Evolutionary conservation across 805 yeast genomes (phyloP), one percentile per base, ranked within the genome.

Genomic region (Komagataella ulmi): DNA sequence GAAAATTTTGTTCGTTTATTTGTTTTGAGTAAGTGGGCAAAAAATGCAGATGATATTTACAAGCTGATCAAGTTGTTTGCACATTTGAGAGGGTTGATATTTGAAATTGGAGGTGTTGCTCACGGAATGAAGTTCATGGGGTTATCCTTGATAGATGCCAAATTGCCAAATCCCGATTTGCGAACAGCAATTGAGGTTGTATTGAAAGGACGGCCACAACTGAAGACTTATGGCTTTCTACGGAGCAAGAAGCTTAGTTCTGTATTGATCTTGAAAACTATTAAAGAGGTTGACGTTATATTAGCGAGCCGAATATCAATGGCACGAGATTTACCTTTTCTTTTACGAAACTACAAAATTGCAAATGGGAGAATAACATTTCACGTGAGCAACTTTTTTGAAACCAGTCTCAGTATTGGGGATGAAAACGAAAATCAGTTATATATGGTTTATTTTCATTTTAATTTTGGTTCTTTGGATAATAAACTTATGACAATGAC

Each of bases 131-230:
- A 85, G 10, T 69, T 89, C 45, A 85, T 82, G 55, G 73, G 74
- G n/a, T 69, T 85, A 21, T 79, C 83, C n/a, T 66, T 86, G 56
- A 77, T 88, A 1, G 86, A 89, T 24, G 98, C 99, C 0, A 90
- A 95, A 60, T 68, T 91, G 51, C 96, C 97, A 4, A 88, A 88
- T 64, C 93, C 96, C 0, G 99, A 93, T 65, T 65, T 93, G 18
- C 75, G 81, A 21, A 90, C 98, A 0, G 88, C 96, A 1, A 69
- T 91, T 57, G 95, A 91, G 61, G 96, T 93, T 0, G 71, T 90
- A 51, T 77, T 81, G 45, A 72, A 77, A 45, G 95, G 96, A 3
- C 71, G 84, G 55, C 96, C 97, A 1, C 80, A 77, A 44, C 71
- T 86, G 45, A 82, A 88, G 2, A 72, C 84, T 0, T 81, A 84